phyloP scores from a whole-genome alignment of 2,329 filamentous ascomycete species.

The Aspergillus cejpii region DNA sequence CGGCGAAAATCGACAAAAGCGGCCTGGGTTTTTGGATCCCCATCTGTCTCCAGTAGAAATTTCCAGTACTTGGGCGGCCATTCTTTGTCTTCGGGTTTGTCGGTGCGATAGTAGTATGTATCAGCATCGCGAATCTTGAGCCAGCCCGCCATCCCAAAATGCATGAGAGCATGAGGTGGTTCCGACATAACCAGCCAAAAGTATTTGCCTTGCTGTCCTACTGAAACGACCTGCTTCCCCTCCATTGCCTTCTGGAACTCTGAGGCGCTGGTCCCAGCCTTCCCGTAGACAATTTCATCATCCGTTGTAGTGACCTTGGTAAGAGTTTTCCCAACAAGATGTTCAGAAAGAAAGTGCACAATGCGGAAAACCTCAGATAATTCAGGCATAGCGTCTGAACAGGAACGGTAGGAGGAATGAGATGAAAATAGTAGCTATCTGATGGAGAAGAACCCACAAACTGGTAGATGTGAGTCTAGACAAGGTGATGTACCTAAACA shows the following conservation, averaged over 20 bases:
- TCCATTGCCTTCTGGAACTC: constrained; percentile 67
- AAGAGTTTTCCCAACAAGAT: constrained; percentile 79
- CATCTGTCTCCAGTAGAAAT: constrained; percentile 65
- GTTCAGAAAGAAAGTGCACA: constrained; percentile 74
- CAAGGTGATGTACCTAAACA: too few species aligned
- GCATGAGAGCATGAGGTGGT: constrained; percentile 81
- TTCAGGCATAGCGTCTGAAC: constrained; percentile 39
- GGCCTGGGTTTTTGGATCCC: constrained; percentile 54
- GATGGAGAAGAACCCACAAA: too few species aligned
- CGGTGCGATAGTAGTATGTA: constrained; percentile 71
- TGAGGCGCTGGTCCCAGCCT: constrained; percentile 71
- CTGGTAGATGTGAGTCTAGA: too few species aligned
- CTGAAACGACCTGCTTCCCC: constrained; percentile 64
- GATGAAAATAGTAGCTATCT: background rate
- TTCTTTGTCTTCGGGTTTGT: constrained; percentile 50
- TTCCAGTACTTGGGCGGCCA: constrained; percentile 94
- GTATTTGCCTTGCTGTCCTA: constrained; percentile 90
- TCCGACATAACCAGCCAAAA: constrained; percentile 80
- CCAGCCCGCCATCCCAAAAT: constrained; percentile 77
- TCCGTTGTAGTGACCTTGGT: constrained; percentile 63
- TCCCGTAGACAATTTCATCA: constrained; percentile 82
- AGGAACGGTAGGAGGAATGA: background rate
- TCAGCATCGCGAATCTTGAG: constrained; percentile 74
- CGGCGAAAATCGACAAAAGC: constrained; percentile 81
- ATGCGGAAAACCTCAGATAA: constrained; percentile 66